A percentile compares a stretch with the other conserved stretches of the same genome.
Evolutionary conservation across 768 basidiomycete genomes (phyloP).

Genomic region (Naganishia friedmannii): DNA sequence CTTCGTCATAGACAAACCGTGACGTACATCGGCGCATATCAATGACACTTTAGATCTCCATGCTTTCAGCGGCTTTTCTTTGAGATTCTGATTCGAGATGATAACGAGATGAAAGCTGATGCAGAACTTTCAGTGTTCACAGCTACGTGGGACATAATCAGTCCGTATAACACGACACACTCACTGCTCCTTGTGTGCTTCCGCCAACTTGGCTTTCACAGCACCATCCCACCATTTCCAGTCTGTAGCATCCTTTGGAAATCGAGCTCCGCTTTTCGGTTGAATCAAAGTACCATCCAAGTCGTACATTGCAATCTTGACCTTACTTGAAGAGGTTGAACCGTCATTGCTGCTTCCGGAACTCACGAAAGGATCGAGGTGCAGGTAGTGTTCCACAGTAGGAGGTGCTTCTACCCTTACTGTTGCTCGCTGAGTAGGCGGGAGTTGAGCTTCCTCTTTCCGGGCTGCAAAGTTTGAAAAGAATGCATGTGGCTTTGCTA

Average conservation of each 20-base stretch:
- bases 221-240: constrained; percentile 73
- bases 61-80: constrained; percentile 56
- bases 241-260: constrained; percentile 56
- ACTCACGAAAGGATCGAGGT: constrained; percentile 45
- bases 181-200: constrained; percentile 64
- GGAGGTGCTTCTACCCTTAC: constrained; percentile 37
- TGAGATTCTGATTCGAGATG: constrained; percentile 70
- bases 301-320: constrained; percentile 70
- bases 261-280: constrained; percentile 44
- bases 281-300: constrained; percentile 74
- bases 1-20: constrained; percentile 48
- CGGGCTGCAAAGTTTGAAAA: constrained; percentile 21
- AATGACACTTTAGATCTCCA: constrained; percentile 76
- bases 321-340: not conserved
- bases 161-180: constrained; percentile 27
- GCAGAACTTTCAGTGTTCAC: not conserved
- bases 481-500: constrained; percentile 18
- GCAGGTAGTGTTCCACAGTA: constrained; percentile 45
- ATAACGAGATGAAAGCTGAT: constrained; percentile 56
- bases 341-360: not conserved
- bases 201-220: constrained; percentile 65
- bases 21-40: constrained; percentile 59
- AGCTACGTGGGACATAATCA: not conserved
- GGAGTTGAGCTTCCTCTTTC: constrained; percentile 12
- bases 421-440: not conserved